Base-by-base conservation (phyloP, 129 eudicot species). In the Tanacetum coccineum region DNA sequence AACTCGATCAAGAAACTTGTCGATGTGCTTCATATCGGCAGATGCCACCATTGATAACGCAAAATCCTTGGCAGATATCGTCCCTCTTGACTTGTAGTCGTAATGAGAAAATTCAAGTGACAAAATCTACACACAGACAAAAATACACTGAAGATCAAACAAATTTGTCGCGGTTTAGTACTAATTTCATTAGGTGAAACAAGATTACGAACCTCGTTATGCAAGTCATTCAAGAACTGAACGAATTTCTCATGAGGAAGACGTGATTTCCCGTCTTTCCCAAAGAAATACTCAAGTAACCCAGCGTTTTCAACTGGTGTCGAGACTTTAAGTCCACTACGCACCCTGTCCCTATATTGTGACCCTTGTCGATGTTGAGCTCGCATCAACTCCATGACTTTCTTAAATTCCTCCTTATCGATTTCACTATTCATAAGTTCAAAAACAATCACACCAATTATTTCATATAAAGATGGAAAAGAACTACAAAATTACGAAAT, bases 1-100 rank as follows among this genome's bases (percentile, higher is more conserved):
- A 17, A 73, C 84, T 14, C 76, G 84, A 28, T 82, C 79, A 17
- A 93, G 86, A 67, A 93, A 93, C 81, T 80, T 93, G 86, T 81
- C 68, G 70, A 87, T 86, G 66, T 86, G 87, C 15, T 67, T 78
- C 81, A 93, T 86, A 48, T 93, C 98, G 13, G 96, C 98, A 36
- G 98, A 93, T 55, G 87, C 95, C 32, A 93, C 95, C 96, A 93
- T 86, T 17, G 96, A 93, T 48, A 93, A 54, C 14, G 95, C 95
- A 77, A 93, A 93, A 68, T 93, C 98, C 69, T 70, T 81, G 0
- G 98, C 95, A 13, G 98, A 88, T 79, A 93, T 93, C 14, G 87
- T 84, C 52, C 95, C 96, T 70, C 74, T 77, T 59, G 84, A 78
- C 46, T 82, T 84, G 81, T 57, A 82, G 84, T 93, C 98, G 48